phyloP scores from a whole-genome alignment of 2,329 filamentous ascomycete species.

The Fusarium chuoi region DNA sequence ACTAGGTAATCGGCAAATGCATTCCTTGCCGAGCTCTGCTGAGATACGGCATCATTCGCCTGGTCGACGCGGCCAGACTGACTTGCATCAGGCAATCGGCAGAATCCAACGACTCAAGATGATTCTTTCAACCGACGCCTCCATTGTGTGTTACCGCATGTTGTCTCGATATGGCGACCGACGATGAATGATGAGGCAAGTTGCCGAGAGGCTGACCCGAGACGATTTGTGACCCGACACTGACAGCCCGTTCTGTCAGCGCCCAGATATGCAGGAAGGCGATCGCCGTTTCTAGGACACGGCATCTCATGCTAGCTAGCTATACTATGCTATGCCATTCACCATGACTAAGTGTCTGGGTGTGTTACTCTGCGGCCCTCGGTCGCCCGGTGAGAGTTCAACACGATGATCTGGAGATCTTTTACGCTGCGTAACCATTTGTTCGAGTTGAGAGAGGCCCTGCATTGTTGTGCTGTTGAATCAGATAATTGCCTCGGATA shows the following conservation, averaged over 20 bases:
- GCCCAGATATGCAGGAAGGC: conserved; percentile 11
- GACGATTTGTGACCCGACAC: conserved; percentile 4
- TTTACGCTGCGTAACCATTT: conserved; percentile 18
- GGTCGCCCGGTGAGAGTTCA: conserved; percentile 3
- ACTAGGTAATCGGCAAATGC: background rate
- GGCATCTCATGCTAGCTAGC: background rate
- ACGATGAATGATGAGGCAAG: conserved; percentile 20
- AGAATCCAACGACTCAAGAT: background rate
- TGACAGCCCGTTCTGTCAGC: conserved; percentile 3
- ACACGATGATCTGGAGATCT: conserved; percentile 35
- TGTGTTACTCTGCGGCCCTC: conserved; percentile 5
- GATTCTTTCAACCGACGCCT: background rate
- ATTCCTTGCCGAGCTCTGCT: background rate
- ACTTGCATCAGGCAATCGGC: conserved; percentile 10
- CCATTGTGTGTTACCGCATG: conserved; percentile 6
- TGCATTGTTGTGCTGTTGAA: conserved; percentile 3
- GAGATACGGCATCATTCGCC: background rate
- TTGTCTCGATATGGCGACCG: conserved; percentile 16
- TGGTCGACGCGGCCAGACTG: conserved; percentile 14
- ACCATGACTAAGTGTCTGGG: background rate
- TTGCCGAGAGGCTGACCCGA: conserved; percentile 9
- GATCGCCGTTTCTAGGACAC: background rate
- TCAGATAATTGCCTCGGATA: conserved; percentile 7
- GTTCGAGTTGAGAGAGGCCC: background rate
- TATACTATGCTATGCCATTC: background rate